A percentile compares a stretch with the other conserved stretches of the same genome.
Evolutionary conservation across 352 stramenopile species (phyloP).

Genomic region (Phytophthora quininea): DNA sequence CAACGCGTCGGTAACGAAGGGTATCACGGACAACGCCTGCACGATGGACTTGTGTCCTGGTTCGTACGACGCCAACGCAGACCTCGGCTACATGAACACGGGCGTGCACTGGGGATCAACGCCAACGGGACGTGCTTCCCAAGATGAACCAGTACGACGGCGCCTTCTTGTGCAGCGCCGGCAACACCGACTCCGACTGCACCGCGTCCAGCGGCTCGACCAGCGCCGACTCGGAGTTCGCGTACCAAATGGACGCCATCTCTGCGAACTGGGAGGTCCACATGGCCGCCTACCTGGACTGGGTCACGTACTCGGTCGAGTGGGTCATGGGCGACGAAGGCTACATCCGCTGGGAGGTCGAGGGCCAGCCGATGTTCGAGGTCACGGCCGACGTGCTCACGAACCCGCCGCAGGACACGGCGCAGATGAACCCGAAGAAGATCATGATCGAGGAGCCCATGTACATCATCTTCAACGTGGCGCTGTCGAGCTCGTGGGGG

Average conservation of each 20-base stretch:
- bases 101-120: constrained; percentile 36
- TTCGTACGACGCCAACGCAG: constrained; percentile 35
- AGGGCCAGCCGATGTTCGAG: constrained; percentile 20
- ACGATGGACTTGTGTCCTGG: constrained; percentile 29
- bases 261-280: constrained; percentile 91
- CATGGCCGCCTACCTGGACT: constrained; percentile 66
- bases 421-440: constrained; percentile 62
- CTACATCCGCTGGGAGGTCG: constrained; percentile 29
- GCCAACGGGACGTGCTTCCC: constrained; percentile 26
- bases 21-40: constrained; percentile 42
- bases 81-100: constrained; percentile 33
- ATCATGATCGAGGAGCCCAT: constrained; percentile 89
- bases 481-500: constrained; percentile 69
- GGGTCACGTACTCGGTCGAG: constrained; percentile 27
- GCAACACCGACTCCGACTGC: constrained; percentile 34
- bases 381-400: constrained; percentile 19
- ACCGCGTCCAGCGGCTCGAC: constrained; percentile 27
- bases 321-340: constrained; percentile 23
- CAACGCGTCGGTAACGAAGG: constrained; percentile 22
- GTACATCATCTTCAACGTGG: constrained; percentile 76
- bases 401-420: constrained; percentile 55
- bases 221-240: constrained; percentile 25
- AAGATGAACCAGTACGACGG: constrained; percentile 39
- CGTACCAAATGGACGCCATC: constrained; percentile 91
- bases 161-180: constrained; percentile 43